phyloP scores from a whole-genome alignment of 352 stramenopile genomes.

The Pythium vanterpoolii region DNA sequence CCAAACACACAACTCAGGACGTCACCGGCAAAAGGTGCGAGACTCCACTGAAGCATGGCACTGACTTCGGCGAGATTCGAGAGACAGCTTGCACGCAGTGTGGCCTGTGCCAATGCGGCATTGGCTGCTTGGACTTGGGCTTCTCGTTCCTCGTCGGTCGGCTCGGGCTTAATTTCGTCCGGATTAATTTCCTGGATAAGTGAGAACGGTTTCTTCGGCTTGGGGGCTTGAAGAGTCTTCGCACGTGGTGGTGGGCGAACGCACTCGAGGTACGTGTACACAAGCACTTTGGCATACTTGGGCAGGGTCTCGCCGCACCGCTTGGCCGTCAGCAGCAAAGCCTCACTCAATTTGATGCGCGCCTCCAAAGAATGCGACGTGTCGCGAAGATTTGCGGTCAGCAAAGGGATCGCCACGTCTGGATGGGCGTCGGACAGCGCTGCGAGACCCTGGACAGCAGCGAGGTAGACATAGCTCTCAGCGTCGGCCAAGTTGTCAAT shows the following conservation, averaged over 20 bases:
- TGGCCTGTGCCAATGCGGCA: constrained; percentile 41
- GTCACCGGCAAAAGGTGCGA: constrained; percentile 68
- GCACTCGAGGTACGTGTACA: constrained; percentile 79
- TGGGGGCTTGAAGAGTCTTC: not conserved
- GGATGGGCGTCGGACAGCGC: constrained; percentile 58
- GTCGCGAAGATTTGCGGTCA: constrained; percentile 52
- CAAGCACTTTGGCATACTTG: constrained; percentile 67
- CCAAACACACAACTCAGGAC: constrained; percentile 78
- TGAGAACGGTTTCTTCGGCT: constrained; percentile 33
- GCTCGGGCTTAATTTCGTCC: not conserved
- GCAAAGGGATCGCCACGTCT: constrained; percentile 59
- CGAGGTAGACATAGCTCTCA: constrained; percentile 87
- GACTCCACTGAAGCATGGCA: constrained; percentile 62
- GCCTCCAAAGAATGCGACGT: constrained; percentile 44
- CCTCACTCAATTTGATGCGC: constrained; percentile 84
- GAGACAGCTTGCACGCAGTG: constrained; percentile 75
- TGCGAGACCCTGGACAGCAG: constrained; percentile 68
- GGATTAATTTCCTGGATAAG: constrained; percentile 55
- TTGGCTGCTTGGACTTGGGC: constrained; percentile 7
- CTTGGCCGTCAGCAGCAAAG: constrained; percentile 72
- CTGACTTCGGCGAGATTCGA: constrained; percentile 88
- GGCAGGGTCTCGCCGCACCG: constrained; percentile 72
- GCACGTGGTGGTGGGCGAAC: constrained; percentile 43
- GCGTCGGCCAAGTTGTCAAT: constrained; percentile 56
- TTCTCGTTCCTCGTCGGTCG: constrained; percentile 5